Percentiles rank a stretch among this genome's conserved stretches.
phyloP scores from a whole-genome alignment of 306 rosid species.

The Inga leiocalycina region DNA sequence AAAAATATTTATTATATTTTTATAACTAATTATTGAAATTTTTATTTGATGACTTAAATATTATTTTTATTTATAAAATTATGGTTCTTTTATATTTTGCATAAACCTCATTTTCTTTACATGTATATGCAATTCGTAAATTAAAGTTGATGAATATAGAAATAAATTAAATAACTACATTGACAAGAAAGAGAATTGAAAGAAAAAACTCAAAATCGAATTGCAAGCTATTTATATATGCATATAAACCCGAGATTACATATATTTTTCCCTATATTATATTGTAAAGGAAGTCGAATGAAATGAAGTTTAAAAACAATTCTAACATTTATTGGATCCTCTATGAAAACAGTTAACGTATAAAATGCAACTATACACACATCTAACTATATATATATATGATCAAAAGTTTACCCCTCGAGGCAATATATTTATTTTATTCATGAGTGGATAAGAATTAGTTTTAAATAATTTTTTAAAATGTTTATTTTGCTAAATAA shows the following conservation, averaged over 20 bases:
- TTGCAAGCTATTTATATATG: no score
- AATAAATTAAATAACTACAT: no score
- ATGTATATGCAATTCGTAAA: no score
- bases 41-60: background rate
- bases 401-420: no score
- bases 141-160: background rate
- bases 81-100: no score
- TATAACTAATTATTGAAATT: no score
- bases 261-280: background rate
- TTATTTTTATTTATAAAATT: no score
- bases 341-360: no score
- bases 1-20: no score
- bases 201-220: background rate
- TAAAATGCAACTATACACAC: background rate
- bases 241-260: background rate
- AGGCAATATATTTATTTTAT: background rate
- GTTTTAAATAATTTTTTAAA: background rate
- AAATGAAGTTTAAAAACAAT: background rate
- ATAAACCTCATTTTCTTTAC: no score
- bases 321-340: no score
- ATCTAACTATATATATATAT: no score
- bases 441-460: background rate
- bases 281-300: background rate
- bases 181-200: background rate
- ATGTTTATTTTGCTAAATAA: background rate